phyloP scores from a whole-genome alignment of 1,284 basidiomycete genomes.

The Sanghuangporus baumii region DNA sequence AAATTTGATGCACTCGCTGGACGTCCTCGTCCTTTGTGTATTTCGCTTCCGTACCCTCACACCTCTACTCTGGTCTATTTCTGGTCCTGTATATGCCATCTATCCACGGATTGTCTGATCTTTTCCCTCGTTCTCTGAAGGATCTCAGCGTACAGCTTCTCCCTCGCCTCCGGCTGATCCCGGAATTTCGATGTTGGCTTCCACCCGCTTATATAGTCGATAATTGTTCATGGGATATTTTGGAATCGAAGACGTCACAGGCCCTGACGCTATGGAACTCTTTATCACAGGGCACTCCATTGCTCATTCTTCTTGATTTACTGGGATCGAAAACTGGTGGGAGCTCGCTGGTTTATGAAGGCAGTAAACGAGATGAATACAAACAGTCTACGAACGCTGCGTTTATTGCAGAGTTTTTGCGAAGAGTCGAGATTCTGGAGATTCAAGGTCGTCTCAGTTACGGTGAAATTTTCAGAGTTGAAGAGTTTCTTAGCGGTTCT shows the following conservation, averaged over 20 bases:
- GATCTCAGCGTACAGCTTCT: constrained; percentile 28
- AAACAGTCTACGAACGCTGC: constrained; percentile 24
- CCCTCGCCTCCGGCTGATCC: constrained; percentile 32
- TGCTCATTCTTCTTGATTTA: constrained; percentile 32
- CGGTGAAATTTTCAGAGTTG: constrained; percentile 33
- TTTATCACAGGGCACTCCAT: constrained; percentile 32
- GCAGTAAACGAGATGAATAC: constrained; percentile 20
- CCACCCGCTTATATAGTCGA: not conserved
- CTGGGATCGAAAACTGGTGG: constrained; percentile 24
- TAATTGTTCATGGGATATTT: constrained; percentile 12
- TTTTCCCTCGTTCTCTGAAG: constrained; percentile 8
- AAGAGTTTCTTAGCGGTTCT: constrained; percentile 32
- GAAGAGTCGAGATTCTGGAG: constrained; percentile 31
- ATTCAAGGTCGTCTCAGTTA: constrained; percentile 30
- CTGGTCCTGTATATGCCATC: not conserved
- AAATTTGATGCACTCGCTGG: not conserved
- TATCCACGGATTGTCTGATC: constrained; percentile 7
- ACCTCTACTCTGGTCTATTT: not conserved
- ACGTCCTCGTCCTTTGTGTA: not conserved
- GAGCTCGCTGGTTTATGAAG: constrained; percentile 22
- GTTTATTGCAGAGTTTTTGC: constrained; percentile 27
- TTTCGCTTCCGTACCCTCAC: not conserved
- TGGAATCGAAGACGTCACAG: constrained; percentile 24
- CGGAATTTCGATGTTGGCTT: constrained; percentile 31
- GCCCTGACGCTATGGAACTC: constrained; percentile 31